Evolutionary conservation across 2,329 filamentous ascomycete genomes (phyloP).

Genomic region (Colletotrichum orbiculare): DNA sequence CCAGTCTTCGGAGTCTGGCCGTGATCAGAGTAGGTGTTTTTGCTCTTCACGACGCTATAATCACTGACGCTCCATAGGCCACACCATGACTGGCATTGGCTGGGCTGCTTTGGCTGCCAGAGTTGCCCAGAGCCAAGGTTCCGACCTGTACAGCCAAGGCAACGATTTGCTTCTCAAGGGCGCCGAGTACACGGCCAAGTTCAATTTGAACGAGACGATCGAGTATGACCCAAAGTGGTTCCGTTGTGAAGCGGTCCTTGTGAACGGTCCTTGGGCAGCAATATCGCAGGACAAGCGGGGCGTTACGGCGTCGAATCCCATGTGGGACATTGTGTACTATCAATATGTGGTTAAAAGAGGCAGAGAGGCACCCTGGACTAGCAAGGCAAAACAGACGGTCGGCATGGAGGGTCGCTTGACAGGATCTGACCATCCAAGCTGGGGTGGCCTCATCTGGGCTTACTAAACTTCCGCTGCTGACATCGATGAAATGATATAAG

Average conservation of each 20-base stretch:
- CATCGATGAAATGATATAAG: accelerated
- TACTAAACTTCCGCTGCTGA: not conserved
- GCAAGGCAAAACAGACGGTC: slow-evolving; percentile 17
- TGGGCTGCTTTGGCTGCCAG: slow-evolving; percentile 50
- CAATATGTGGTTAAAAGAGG: slow-evolving; percentile 45
- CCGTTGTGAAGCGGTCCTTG: slow-evolving; percentile 52
- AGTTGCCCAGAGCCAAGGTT: slow-evolving; percentile 48
- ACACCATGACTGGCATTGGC: slow-evolving; percentile 45
- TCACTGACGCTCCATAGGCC: slow-evolving; percentile 25
- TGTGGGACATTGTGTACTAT: slow-evolving; percentile 45
- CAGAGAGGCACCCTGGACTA: slow-evolving; percentile 32
- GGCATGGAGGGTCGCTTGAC: slow-evolving; percentile 5
- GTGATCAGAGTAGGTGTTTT: slow-evolving; percentile 45
- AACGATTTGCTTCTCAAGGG: slow-evolving; percentile 48
- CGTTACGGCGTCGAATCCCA: slow-evolving; percentile 29
- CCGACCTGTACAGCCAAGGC: slow-evolving; percentile 46
- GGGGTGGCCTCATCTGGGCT: slow-evolving; percentile 25
- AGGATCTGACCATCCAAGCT: slow-evolving; percentile 11
- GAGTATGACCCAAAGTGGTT: slow-evolving; percentile 49
- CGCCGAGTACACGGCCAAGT: slow-evolving; percentile 52
- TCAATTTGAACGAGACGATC: slow-evolving; percentile 49
- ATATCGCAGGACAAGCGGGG: slow-evolving; percentile 44
- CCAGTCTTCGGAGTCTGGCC: slow-evolving; percentile 49
- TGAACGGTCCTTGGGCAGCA: slow-evolving; percentile 50
- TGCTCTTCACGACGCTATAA: not conserved